phyloP scores from a whole-genome alignment of 1,139 yeast species.

The Nakaseomyces delphensis region DNA sequence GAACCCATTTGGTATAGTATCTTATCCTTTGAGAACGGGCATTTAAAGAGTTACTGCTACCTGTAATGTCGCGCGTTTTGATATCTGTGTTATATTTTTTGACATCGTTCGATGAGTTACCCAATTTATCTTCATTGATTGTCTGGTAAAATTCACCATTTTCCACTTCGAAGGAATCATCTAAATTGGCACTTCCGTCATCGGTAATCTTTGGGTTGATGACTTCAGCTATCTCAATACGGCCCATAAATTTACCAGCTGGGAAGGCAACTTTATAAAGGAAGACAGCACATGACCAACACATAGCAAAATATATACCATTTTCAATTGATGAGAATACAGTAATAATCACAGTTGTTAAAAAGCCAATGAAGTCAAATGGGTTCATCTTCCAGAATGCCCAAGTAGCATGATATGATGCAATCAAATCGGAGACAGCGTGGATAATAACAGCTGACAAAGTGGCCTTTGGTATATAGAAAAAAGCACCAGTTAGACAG shows the following conservation, averaged over 20 bases:
- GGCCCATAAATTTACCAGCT: slow-evolving; percentile 73
- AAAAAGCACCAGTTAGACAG: slow-evolving; percentile 73
- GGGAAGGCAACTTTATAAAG: slow-evolving; percentile 74
- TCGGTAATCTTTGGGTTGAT: slow-evolving; percentile 42
- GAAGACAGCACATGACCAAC: slow-evolving; percentile 70
- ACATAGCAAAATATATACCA: slow-evolving; percentile 85
- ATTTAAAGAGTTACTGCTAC: neutral
- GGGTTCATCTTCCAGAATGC: slow-evolving; percentile 72
- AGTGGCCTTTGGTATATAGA: slow-evolving; percentile 83
- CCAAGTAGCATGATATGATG: slow-evolving; percentile 63
- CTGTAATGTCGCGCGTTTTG: slow-evolving; percentile 2
- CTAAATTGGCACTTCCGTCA: slow-evolving; percentile 16
- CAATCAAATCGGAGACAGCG: slow-evolving; percentile 85
- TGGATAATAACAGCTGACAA: slow-evolving; percentile 83
- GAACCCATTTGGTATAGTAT: slow-evolving; percentile 75
- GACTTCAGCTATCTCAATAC: slow-evolving; percentile 62
- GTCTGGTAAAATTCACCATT: neutral
- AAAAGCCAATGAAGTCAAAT: slow-evolving; percentile 64
- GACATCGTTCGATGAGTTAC: neutral
- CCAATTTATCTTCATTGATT: slow-evolving; percentile 8
- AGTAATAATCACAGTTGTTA: slow-evolving; percentile 69
- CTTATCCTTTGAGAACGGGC: slow-evolving; percentile 22
- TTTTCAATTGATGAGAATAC: slow-evolving; percentile 76
- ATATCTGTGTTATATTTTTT: slow-evolving; percentile 5
- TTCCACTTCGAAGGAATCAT: neutral